Evolutionary conservation across 805 yeast species (phyloP).

Genomic region (Ogataea siamensis): DNA sequence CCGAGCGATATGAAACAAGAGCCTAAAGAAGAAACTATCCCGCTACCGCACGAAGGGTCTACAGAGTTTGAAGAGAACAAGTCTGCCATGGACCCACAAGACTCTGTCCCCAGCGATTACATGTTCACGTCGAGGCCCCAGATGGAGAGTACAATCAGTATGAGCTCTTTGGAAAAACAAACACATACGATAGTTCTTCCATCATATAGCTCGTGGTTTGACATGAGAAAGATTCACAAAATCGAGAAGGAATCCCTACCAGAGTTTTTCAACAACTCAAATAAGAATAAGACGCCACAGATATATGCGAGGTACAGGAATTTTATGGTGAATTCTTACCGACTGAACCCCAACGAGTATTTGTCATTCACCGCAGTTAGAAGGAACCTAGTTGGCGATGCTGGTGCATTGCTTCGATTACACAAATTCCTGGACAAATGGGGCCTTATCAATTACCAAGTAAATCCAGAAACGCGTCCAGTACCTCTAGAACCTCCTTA

Average conservation of each 20-base stretch:
- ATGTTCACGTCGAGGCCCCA: constrained; percentile 5
- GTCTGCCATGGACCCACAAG: background rate
- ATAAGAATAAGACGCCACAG: constrained; percentile 75
- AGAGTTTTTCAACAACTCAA: constrained; percentile 67
- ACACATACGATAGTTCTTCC: constrained; percentile 85
- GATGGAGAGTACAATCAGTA: constrained; percentile 18
- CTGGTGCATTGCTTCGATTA: constrained; percentile 80
- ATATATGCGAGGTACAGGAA: constrained; percentile 81
- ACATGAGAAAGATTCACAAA: constrained; percentile 64
- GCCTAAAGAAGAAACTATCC: constrained; percentile 3
- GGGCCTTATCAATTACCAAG: constrained; percentile 94
- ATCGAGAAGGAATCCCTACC: constrained; percentile 84
- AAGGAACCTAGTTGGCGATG: constrained; percentile 88
- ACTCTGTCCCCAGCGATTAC: background rate
- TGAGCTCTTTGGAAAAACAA: constrained; percentile 41
- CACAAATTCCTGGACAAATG: constrained; percentile 83
- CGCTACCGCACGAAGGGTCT: background rate
- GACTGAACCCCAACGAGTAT: constrained; percentile 87
- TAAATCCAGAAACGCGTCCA: constrained; percentile 74
- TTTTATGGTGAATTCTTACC: constrained; percentile 83
- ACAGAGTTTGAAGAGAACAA: background rate
- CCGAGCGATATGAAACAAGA: background rate
- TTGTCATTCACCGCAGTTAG: constrained; percentile 88
- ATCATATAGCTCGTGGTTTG: constrained; percentile 85
- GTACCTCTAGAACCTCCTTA: constrained; percentile 67